Conservation (phyloP, 805 yeast species). For the Kodamaea leandrae region DNA sequence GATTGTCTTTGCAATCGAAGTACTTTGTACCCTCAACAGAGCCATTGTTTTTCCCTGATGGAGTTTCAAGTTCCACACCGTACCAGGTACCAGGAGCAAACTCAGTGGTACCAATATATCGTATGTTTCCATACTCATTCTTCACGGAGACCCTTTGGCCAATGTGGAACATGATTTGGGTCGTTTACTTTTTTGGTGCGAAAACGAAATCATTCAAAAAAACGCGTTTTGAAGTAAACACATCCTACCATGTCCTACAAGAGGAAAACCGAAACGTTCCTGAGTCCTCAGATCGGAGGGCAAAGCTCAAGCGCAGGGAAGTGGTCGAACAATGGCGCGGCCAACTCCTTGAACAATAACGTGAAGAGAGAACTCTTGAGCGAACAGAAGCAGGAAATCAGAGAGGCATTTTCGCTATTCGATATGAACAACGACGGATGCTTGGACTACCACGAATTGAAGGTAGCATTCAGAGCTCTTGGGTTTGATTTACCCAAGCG, state of each 20-base stretch:
- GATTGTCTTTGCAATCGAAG: slow-evolving; percentile 34
- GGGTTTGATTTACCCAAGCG: slow-evolving; percentile 82
- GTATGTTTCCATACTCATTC: slow-evolving; percentile 44
- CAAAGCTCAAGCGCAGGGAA: slow-evolving; percentile 4
- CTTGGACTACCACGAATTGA: slow-evolving; percentile 88
- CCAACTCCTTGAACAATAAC: slow-evolving; percentile 27
- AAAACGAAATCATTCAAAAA: neutral
- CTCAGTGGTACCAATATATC: slow-evolving; percentile 51
- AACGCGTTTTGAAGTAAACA: slow-evolving; percentile 1
- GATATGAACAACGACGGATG: slow-evolving; percentile 91
- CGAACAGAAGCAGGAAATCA: slow-evolving; percentile 86
- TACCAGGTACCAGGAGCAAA: slow-evolving; percentile 61
- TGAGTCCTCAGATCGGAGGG: slow-evolving; percentile 6
- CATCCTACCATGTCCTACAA: slow-evolving; percentile 8
- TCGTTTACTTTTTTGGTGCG: too few relatives aligned
- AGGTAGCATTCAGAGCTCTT: slow-evolving; percentile 89
- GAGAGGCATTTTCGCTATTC: slow-evolving; percentile 87
- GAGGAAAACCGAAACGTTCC: slow-evolving; percentile 8
- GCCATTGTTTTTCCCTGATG: slow-evolving; percentile 51
- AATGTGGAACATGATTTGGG: slow-evolving; percentile 7
- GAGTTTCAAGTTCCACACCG: slow-evolving; percentile 44
- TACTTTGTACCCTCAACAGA: slow-evolving; percentile 43
- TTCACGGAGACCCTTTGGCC: slow-evolving; percentile 36
- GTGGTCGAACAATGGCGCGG: slow-evolving; percentile 5
- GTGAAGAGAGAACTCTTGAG: slow-evolving; percentile 67